Conservation (phyloP, 805 yeast species). For the Komagataella kurtzmanii region DNA sequence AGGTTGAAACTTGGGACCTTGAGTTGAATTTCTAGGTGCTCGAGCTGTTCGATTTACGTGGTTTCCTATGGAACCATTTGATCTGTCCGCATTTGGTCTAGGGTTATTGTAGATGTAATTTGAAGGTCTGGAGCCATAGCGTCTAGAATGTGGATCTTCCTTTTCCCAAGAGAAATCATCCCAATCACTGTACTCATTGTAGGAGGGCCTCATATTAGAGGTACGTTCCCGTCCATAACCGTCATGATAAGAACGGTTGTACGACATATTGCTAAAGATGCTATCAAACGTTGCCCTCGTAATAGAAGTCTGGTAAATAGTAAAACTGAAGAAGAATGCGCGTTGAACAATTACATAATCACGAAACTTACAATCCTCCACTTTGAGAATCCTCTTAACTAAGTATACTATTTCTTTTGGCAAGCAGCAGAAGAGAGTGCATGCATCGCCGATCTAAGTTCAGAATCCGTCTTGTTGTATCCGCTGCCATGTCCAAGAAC, state of each 20-base stretch:
- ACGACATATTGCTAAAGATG: not conserved
- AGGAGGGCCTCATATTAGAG: not conserved
- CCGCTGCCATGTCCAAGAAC: slow-evolving; percentile 1
- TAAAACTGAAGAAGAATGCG: not conserved
- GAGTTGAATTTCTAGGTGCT: not conserved
- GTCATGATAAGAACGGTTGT: not conserved
- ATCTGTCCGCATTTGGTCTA: not conserved
- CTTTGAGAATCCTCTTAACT: not conserved
- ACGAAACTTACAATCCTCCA: not conserved
- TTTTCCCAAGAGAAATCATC: not conserved
- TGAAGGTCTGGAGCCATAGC: not conserved
- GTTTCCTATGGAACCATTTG: not conserved
- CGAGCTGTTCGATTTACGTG: not conserved
- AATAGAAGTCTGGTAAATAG: not conserved
- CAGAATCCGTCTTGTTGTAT: slow-evolving; percentile 1
- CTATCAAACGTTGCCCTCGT: not conserved
- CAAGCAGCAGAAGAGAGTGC: not conserved
- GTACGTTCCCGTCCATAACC: not conserved
- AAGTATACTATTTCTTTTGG: too few species aligned
- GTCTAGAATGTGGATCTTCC: not conserved
- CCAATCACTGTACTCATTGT: not conserved
- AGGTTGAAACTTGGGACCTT: not conserved
- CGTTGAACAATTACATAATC: not conserved
- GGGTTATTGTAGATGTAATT: not conserved
- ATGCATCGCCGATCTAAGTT: slow-evolving; percentile 2